Conservation (phyloP, 2,329 filamentous ascomycete species). For the Aspergillus sp. region DNA sequence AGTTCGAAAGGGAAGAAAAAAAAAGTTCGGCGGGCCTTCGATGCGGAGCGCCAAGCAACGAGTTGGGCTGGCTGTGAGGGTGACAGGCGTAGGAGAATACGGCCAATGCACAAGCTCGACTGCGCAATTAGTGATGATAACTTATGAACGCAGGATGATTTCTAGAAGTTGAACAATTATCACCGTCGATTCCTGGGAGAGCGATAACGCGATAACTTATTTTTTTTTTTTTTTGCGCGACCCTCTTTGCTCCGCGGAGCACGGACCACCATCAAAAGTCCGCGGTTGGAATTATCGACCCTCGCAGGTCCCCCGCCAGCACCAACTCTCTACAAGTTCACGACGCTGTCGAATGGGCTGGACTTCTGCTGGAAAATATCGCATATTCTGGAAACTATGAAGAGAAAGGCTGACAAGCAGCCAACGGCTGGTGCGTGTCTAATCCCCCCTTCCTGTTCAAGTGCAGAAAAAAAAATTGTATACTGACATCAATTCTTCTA, state of each 20-base stretch:
- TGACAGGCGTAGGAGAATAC: neutral
- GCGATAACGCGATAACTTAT: conserved; percentile 30
- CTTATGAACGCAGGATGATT: neutral
- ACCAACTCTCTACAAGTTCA: neutral
- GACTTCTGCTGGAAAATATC: neutral
- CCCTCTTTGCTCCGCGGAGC: conserved; percentile 33
- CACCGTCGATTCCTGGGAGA: conserved; percentile 8
- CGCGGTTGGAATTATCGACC: conserved; percentile 28
- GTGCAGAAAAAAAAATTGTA: neutral
- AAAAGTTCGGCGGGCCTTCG: conserved; percentile 7
- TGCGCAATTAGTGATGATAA: neutral
- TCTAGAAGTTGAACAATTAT: conserved; percentile 9
- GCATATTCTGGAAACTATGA: conserved; percentile 24
- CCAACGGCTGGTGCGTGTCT: conserved; percentile 29
- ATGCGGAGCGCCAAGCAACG: conserved; percentile 10
- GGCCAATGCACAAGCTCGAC: neutral
- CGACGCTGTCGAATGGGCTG: neutral
- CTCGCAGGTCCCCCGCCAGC: neutral
- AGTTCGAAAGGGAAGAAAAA: neutral
- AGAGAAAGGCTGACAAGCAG: conserved; percentile 41
- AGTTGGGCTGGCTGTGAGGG: neutral
- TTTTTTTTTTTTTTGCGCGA: conserved; percentile 26
- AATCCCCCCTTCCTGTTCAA: neutral
- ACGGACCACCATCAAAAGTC: conserved; percentile 37
- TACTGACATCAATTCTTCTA: conserved; percentile 18